These are phyloP conservation scores for Russula griseocarnosa DNA, from an alignment of 768 basidiomycete genomes.

Conservation along the genomic window DNA sequence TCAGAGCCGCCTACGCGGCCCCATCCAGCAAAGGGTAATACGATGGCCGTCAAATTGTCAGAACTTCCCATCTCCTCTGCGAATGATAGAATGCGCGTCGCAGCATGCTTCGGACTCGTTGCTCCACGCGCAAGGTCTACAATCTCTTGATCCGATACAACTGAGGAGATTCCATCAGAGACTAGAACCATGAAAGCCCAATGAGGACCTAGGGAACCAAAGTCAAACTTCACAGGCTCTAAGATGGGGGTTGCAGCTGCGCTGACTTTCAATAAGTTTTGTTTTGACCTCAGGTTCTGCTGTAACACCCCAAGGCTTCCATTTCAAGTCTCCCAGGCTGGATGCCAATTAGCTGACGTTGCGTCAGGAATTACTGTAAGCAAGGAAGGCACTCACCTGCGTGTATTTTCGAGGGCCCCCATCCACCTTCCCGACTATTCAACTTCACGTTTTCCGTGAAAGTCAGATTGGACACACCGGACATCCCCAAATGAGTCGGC, in stretches of 20 bases:
- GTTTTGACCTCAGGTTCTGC: conserved; percentile 86
- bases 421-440: conserved; percentile 62
- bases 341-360: background rate
- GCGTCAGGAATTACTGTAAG: conserved; percentile 8
- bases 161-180: conserved; percentile 92
- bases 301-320: conserved; percentile 86
- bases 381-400: conserved; percentile 55
- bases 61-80: conserved; percentile 84
- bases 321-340: conserved; percentile 86
- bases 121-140: conserved; percentile 80
- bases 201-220: conserved; percentile 53
- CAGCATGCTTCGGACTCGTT: conserved; percentile 71
- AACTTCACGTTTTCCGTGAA: background rate
- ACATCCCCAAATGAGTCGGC: conserved; percentile 95
- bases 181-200: conserved; percentile 86
- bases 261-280: conserved; percentile 67
- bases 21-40: conserved; percentile 93
- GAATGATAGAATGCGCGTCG: conserved; percentile 75
- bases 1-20: conserved; percentile 76
- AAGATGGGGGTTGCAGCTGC: background rate
- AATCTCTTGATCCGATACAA: conserved; percentile 91
- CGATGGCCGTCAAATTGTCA: conserved; percentile 89
- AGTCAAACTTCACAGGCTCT: background rate
- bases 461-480: conserved; percentile 45
- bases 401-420: conserved; percentile 89